Conservation (phyloP, 2,329 filamentous ascomycete genomes). For the Aureobasidium sp. region DNA sequence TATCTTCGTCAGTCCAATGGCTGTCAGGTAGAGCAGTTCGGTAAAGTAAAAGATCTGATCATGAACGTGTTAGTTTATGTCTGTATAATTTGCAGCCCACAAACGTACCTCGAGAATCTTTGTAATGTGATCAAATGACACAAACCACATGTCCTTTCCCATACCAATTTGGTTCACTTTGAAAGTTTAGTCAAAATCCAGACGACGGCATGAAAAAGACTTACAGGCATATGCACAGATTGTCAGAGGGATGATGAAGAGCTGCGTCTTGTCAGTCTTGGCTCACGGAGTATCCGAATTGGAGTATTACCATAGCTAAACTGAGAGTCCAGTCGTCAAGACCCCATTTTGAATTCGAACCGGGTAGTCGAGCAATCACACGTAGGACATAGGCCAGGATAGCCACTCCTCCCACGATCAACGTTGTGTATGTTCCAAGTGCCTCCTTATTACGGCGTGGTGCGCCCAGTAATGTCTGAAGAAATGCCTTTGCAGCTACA, state of each 20-base stretch:
- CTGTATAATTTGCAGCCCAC: too few relatives aligned
- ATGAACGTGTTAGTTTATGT: not conserved
- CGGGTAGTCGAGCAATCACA: not conserved
- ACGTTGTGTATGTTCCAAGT: not conserved
- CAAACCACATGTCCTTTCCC: slow-evolving; percentile 22
- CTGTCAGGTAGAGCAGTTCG: slow-evolving; percentile 26
- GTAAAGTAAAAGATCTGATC: slow-evolving; percentile 11
- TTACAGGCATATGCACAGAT: slow-evolving; percentile 12
- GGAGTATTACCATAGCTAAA: not conserved
- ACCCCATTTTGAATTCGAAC: not conserved
- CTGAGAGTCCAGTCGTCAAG: not conserved
- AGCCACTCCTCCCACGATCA: not conserved
- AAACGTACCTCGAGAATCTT: slow-evolving; percentile 12
- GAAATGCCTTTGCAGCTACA: slow-evolving; percentile 16
- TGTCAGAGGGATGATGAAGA: not conserved
- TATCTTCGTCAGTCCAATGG: slow-evolving; percentile 29
- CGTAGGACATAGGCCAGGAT: not conserved
- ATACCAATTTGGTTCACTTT: slow-evolving; percentile 20
- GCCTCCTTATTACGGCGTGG: slow-evolving; percentile 1
- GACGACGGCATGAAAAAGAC: slow-evolving; percentile 19
- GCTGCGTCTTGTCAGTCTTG: not conserved
- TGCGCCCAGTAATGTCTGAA: slow-evolving; percentile 6
- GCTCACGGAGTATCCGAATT: not conserved
- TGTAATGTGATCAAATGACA: slow-evolving; percentile 20
- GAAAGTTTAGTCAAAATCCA: slow-evolving; percentile 23